Evolutionary conservation across 2,329 filamentous ascomycete genomes (phyloP), one percentile per base, ranked within the genome.

Genomic region (Claviceps sp.): DNA sequence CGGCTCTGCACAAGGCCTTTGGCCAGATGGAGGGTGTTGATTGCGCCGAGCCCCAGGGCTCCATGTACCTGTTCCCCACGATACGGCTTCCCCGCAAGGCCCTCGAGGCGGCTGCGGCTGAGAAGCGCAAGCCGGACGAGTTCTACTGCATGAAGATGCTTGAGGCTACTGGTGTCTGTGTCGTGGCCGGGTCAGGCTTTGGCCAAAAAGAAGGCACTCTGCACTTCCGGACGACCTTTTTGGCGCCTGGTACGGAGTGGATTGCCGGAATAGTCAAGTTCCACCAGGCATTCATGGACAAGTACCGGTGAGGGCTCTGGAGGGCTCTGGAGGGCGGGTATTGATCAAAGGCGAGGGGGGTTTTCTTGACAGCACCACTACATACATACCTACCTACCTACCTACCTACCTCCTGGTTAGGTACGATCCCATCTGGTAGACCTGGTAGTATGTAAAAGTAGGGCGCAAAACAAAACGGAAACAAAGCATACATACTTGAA

Each of bases 1-100:
- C 75, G 54, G 90, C 93, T 6, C 77, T 98, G 48, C 93, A 94
- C 71, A 79, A 89, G 62, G 90, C 91, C 30, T 98, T 98, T 71
- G 75, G 82, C 68, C 73, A 89, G 65, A 97, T 98, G 93, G 91
- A 97, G 70, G 93, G 93, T 54, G 91, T 98, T 54, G 81, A 90
- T 67, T 95, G 90, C 71, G 85, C 86, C 62, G 77, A 82, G 60
- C 93, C 93, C 52, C 87, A 95, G 78, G 93, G 93, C 55, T 85
- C 87, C 66, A 98, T 98, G 93, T 98, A 98, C 74, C 85, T 98
- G 62, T 98, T 97, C 81, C 93, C 93, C 24, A 93, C 88, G 60
- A 95, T 98, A 71, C 81, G 75, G 38, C 75, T 98, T 24, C 81
- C 93, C 1, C 60, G 71, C 24, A 88, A 87, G 71, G 93, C 89